Percentiles rank a stretch among this genome's conserved stretches.
Conservation (phyloP, 1,284 basidiomycete genomes). For the Pisolithus thermaeus region DNA sequence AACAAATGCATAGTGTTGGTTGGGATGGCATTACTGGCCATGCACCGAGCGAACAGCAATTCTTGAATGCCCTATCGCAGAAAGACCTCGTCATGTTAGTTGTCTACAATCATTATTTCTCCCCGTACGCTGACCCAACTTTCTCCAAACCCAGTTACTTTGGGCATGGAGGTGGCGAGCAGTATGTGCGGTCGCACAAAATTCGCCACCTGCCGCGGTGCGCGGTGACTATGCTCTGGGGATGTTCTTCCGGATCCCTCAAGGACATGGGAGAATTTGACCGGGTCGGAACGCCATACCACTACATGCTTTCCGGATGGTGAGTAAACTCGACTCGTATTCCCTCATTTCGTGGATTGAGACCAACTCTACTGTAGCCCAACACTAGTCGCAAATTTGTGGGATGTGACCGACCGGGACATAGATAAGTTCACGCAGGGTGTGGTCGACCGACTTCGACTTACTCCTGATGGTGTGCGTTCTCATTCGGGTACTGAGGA, state of each 20-base stretch:
- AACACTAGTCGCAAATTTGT: conserved; percentile 88
- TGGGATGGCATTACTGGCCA: conserved; percentile 84
- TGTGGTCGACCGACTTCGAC: conserved; percentile 72
- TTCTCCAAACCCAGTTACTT: conserved; percentile 66
- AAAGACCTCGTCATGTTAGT: conserved; percentile 85
- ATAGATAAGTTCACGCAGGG: conserved; percentile 88
- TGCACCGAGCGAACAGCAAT: conserved; percentile 76
- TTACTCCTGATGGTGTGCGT: conserved; percentile 40
- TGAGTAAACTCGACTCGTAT: conserved; percentile 37
- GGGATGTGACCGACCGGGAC: conserved; percentile 98
- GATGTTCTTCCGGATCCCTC: conserved; percentile 90
- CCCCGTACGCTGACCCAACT: conserved; percentile 4
- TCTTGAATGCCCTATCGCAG: conserved; percentile 62
- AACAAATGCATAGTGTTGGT: conserved; percentile 59
- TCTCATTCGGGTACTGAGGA: conserved; percentile 11
- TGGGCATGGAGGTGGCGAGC: conserved; percentile 94
- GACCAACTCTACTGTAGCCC: conserved; percentile 49
- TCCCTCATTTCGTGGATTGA: conserved; percentile 2
- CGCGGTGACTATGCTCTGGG: conserved; percentile 96
- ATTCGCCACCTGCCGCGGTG: conserved; percentile 78
- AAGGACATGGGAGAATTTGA: conserved; percentile 93
- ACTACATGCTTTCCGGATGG: conserved; percentile 97
- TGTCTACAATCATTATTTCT: neutral
- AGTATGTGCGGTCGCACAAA: conserved; percentile 85
- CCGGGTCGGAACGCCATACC: conserved; percentile 83